Evolutionary conservation across 495 filamentous ascomycete genomes (phyloP).

Genomic region (Aspergillus nanangensis): DNA sequence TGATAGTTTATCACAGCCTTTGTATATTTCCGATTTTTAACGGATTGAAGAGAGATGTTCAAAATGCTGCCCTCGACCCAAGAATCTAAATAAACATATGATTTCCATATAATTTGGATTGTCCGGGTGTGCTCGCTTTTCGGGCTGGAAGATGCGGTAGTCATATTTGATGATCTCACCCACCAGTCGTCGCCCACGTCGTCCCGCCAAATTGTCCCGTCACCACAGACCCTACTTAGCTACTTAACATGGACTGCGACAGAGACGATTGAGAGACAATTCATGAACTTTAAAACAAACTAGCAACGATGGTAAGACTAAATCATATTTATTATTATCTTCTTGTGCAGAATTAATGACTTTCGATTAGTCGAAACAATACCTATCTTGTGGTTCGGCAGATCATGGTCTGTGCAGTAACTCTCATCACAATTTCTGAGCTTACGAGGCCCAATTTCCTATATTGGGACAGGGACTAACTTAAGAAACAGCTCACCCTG

Average conservation of each 20-base stretch:
- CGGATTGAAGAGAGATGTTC: not conserved
- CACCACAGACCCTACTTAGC: not conserved
- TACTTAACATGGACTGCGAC: too few relatives aligned
- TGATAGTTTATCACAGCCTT: slow-evolving; percentile 1
- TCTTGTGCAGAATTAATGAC: too few relatives aligned
- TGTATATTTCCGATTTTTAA: slow-evolving; percentile 1
- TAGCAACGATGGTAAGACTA: slow-evolving; percentile 15
- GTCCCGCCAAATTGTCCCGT: slow-evolving; percentile 5
- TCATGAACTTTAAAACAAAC: too few relatives aligned
- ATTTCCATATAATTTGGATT: too few relatives aligned
- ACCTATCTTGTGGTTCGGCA: slow-evolving; percentile 83
- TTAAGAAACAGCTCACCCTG: slow-evolving; percentile 62
- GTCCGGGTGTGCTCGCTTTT: too few relatives aligned
- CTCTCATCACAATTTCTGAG: not conserved
- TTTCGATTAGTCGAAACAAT: slow-evolving; percentile 83
- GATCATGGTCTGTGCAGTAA: slow-evolving; percentile 62
- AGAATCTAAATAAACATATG: too few relatives aligned
- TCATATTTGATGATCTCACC: slow-evolving; percentile 17
- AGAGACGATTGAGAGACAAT: too few relatives aligned
- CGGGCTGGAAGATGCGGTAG: too few relatives aligned
- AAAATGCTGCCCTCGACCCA: too few relatives aligned
- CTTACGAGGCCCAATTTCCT: not conserved
- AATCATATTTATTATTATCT: too few relatives aligned
- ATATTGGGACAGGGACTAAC: slow-evolving; percentile 14
- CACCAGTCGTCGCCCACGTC: not conserved